A percentile compares a stretch with the other conserved stretches of the same genome.
phyloP scores from a whole-genome alignment of 106 monocot genomes.

The Allium sativum region DNA sequence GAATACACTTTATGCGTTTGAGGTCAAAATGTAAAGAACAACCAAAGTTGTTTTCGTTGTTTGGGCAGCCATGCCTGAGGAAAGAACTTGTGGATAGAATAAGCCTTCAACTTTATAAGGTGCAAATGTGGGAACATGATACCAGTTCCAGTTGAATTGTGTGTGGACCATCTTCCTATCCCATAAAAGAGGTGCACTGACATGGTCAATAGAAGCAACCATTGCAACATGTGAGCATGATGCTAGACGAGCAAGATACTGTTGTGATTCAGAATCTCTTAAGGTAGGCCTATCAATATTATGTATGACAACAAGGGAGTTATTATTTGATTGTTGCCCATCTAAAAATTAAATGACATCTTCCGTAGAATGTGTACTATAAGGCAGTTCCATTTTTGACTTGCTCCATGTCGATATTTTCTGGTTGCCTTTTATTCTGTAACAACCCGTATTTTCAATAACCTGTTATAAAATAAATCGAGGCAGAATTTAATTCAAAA shows the following conservation, averaged over 20 bases:
- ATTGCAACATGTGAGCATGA: slow-evolving; percentile 51
- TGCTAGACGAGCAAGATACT: slow-evolving; percentile 69
- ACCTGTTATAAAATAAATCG: too few relatives aligned
- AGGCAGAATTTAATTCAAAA: too few relatives aligned
- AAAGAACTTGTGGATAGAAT: slow-evolving; percentile 70
- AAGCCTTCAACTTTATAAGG: slow-evolving; percentile 78
- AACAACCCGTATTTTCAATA: too few relatives aligned
- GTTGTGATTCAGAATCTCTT: slow-evolving; percentile 84
- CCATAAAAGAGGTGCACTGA: slow-evolving; percentile 91
- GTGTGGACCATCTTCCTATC: slow-evolving; percentile 99
- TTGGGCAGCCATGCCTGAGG: slow-evolving; percentile 51
- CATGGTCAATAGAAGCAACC: slow-evolving; percentile 88
- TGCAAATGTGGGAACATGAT: slow-evolving; percentile 86
- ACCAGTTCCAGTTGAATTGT: slow-evolving; percentile 94
- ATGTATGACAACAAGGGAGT: slow-evolving; percentile 58
- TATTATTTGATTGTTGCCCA: slow-evolving; percentile 21
- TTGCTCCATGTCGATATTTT: slow-evolving; percentile 30
- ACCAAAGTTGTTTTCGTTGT: slow-evolving; percentile 76
- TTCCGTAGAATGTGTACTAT: slow-evolving; percentile 46
- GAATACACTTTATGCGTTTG: slow-evolving; percentile 91
- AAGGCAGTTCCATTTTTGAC: slow-evolving; percentile 22
- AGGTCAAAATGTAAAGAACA: slow-evolving; percentile 83
- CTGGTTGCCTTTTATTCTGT: slow-evolving; percentile 26
- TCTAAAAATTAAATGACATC: slow-evolving; percentile 57
- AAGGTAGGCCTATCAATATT: slow-evolving; percentile 94